Evolutionary conservation across 2,329 filamentous ascomycete genomes (phyloP), one percentile per base, ranked within the genome.

Genomic region (Sporothrix mexicana): DNA sequence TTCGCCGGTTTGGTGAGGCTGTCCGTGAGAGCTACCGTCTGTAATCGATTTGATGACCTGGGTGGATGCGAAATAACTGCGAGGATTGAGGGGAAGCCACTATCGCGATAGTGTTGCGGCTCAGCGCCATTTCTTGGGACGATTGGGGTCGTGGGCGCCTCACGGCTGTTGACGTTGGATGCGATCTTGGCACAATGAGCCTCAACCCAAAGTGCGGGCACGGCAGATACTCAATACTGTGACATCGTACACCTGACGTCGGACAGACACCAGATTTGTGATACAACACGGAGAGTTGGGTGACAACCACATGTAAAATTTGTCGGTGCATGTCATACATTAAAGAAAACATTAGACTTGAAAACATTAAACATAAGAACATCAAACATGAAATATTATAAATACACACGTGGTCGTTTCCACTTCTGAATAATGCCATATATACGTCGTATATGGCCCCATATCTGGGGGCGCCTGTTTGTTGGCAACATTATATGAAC

Each of bases 1-100:
- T 94, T 73, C 85, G 86, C 75, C 85, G 95, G 73, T 91, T 99
- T 77, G 94, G 93, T 0, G 86, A 87, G 72, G 93, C 94, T 8
- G 84, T 98, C 55, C 87, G 88, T 76, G 86, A 85, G 75, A 88
- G 84, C 73, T 90, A 86, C 76, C 80, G 80, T 30, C 78, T 81
- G 72, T 76, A 79, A 36, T 36, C 30, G 30, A 36, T 36, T 36
- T 36, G 30, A 36, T 7, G 30, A 36, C 30, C 30, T 36, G 30
- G 30, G 30, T 36, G 30, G 4, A 36, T 7, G 30, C 30, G 30
- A 36, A 7, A 36, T 12, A 23, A 9, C n/a, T 72, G 57, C 13
- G 9, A n/a, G 20, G 23, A 45, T n/a, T 17, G 7, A 7, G 59
- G 17, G 43, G 12, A 13, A 20, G 20, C 7, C 30, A 7, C 30